A percentile compares a stretch with the other conserved stretches of the same genome.
Conservation (phyloP, 129 eudicot species). For the Ambrosia artemisiifolia region DNA sequence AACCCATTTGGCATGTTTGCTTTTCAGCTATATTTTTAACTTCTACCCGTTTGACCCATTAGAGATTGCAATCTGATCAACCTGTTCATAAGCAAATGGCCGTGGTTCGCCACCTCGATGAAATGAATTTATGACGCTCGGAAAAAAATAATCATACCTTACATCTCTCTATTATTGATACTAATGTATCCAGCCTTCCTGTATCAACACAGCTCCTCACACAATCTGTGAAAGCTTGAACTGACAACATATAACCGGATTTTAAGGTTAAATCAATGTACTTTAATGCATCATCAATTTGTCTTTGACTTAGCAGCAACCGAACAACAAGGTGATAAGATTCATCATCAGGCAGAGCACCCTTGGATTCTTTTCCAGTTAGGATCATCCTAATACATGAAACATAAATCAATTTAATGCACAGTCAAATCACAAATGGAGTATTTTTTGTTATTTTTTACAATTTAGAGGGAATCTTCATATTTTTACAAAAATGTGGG, state of each 20-base stretch:
- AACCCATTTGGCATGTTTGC: conserved; percentile 1
- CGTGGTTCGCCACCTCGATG: neutral
- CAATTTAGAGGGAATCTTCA: neutral
- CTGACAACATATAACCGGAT: conserved; percentile 68
- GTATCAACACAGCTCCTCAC: conserved; percentile 48
- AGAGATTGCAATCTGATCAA: neutral
- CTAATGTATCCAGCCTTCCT: conserved; percentile 69
- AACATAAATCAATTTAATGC: conserved; percentile 9
- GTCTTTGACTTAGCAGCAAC: conserved; percentile 46
- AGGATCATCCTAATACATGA: conserved; percentile 65
- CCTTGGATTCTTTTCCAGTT: conserved; percentile 48
- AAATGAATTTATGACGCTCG: neutral
- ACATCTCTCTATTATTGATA: conserved; percentile 82
- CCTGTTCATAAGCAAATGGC: neutral
- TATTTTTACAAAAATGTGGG: neutral
- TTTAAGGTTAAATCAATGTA: conserved; percentile 61
- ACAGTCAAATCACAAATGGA: neutral
- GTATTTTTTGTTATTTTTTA: neutral
- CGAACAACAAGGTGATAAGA: conserved; percentile 65
- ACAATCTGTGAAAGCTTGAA: conserved; percentile 50
- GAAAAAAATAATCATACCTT: conserved; percentile 49
- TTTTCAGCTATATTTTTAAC: neutral
- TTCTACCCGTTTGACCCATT: neutral
- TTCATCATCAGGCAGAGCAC: conserved; percentile 73
- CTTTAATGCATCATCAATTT: conserved; percentile 66